phyloP scores from a whole-genome alignment of 139 green algal genomes.

The Diplosphaera chodatii region DNA sequence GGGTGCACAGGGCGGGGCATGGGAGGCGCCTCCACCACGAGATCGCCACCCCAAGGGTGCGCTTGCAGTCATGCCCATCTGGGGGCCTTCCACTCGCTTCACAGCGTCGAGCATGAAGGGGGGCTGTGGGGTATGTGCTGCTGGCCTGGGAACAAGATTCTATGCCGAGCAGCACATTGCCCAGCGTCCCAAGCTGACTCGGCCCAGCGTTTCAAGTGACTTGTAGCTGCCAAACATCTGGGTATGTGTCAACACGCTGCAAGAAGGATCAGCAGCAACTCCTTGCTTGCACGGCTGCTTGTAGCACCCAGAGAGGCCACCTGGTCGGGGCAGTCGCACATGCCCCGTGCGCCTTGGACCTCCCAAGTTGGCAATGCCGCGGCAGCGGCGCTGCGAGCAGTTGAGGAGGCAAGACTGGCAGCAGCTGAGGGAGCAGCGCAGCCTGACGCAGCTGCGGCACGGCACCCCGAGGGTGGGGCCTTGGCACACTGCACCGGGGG shows the following conservation, averaged over 20 bases:
- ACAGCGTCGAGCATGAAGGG: too few relatives aligned
- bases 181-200: too few relatives aligned
- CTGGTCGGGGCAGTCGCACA: neutral
- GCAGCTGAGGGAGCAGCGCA: too few relatives aligned
- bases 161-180: too few relatives aligned
- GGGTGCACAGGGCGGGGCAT: neutral
- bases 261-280: too few relatives aligned
- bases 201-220: too few relatives aligned
- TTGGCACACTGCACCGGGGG: neutral
- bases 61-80: too few relatives aligned
- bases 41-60: conserved; percentile 25
- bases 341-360: neutral
- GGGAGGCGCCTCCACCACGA: conserved; percentile 4
- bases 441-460: neutral
- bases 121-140: too few relatives aligned
- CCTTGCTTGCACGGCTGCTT: neutral
- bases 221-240: too few relatives aligned
- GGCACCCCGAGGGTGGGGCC: neutral
- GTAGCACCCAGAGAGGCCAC: neutral
- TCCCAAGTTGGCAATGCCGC: neutral
- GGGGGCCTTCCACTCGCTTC: too few relatives aligned
- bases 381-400: neutral
- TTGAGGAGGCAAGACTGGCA: neutral
- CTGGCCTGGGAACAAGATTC: too few relatives aligned
- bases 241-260: too few relatives aligned